Conservation (phyloP, 1,284 basidiomycete species). For the Athelia sp. region DNA sequence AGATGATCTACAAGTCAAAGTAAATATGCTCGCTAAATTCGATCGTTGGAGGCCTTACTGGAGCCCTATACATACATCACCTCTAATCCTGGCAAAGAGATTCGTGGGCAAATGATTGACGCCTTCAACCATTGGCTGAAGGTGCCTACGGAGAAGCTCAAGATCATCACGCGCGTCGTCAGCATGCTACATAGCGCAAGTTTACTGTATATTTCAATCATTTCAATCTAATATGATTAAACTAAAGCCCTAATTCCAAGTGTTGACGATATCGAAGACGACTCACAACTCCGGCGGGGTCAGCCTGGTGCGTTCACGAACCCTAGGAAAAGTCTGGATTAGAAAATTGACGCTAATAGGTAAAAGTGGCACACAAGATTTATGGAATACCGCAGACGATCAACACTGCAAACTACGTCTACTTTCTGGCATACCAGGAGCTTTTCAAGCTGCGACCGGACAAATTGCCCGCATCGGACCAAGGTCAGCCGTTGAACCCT, state of each 20-base stretch:
- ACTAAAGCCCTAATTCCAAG: conserved; percentile 31
- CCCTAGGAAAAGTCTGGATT: not conserved
- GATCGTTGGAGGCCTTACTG: conserved; percentile 43
- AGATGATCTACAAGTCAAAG: not conserved
- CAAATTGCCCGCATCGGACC: conserved; percentile 7
- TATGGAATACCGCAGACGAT: conserved; percentile 97
- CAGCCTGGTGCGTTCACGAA: conserved; percentile 57
- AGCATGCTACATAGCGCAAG: conserved; percentile 95
- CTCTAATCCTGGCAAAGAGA: conserved; percentile 91
- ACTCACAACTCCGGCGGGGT: conserved; percentile 85
- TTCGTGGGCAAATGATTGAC: conserved; percentile 84
- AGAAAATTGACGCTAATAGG: not conserved
- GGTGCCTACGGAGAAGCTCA: conserved; percentile 71
- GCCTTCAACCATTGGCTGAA: conserved; percentile 94
- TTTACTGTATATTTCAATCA: conserved; percentile 62
- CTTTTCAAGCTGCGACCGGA: conserved; percentile 55
- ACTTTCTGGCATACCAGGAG: conserved; percentile 85
- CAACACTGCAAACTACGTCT: conserved; percentile 97
- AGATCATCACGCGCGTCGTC: conserved; percentile 75
- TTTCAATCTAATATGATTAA: conserved; percentile 8
- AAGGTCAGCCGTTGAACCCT: no score
- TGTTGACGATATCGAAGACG: conserved; percentile 98
- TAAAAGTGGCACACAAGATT: conserved; percentile 84
- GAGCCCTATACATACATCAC: conserved; percentile 91
- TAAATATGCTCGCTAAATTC: not conserved